These are phyloP conservation scores for Penicillium concentricum DNA, from an alignment of 2,329 filamentous ascomycete species.

Conservation along the genomic window DNA sequence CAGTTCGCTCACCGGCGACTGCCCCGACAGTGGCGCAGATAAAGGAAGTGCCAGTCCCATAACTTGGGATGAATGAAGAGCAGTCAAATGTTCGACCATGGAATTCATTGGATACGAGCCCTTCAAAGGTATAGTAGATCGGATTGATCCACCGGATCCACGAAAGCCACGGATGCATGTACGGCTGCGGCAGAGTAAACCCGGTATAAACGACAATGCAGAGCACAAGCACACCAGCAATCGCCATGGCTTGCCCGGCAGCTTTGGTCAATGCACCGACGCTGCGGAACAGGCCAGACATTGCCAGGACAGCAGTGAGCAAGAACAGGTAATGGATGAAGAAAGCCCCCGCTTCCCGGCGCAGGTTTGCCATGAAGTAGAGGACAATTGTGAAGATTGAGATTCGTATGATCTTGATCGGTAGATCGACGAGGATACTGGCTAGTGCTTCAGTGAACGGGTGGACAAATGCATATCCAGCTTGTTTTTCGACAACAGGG, in stretches of 20 bases:
- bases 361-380: slow-evolving; percentile 83
- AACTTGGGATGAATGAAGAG: slow-evolving; percentile 18
- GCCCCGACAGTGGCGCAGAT: slow-evolving; percentile 45
- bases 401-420: slow-evolving; percentile 72
- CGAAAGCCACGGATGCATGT: slow-evolving; percentile 52
- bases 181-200: slow-evolving; percentile 40
- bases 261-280: slow-evolving; percentile 46
- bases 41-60: slow-evolving; percentile 16
- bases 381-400: slow-evolving; percentile 74
- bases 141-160: slow-evolving; percentile 40
- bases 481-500: slow-evolving; percentile 31
- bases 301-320: slow-evolving; percentile 36
- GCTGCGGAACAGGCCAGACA: slow-evolving; percentile 56
- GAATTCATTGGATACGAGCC: slow-evolving; percentile 33
- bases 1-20: slow-evolving; percentile 50
- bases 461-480: slow-evolving; percentile 31
- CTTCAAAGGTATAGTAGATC: slow-evolving; percentile 33
- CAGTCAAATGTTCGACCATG: slow-evolving; percentile 26
- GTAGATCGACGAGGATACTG: slow-evolving; percentile 46
- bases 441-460: slow-evolving; percentile 21
- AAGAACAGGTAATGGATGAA: slow-evolving; percentile 70
- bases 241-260: slow-evolving; percentile 54
- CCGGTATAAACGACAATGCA: slow-evolving; percentile 37
- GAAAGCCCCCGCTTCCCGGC: slow-evolving; percentile 70
- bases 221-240: slow-evolving; percentile 33